These are phyloP conservation scores for Odontarrhena argentea DNA, from an alignment of 345 rosid genomes.

Conservation along the genomic window DNA sequence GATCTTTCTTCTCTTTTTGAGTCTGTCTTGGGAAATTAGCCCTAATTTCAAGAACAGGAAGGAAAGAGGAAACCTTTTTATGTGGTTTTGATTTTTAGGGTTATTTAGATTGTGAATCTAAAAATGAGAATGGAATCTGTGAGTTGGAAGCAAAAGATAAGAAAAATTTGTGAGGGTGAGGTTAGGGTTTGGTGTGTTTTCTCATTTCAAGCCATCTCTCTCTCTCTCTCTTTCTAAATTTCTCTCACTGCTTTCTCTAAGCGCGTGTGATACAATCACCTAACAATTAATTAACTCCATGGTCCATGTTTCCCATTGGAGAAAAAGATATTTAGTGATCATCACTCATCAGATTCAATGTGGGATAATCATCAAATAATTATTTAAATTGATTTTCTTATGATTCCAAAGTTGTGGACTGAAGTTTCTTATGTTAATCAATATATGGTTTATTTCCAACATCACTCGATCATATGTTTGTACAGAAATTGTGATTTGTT, in stretches of 20 bases:
- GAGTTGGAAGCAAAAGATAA: constrained; percentile 36
- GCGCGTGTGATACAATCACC: constrained; percentile 27
- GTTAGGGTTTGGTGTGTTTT: constrained; percentile 57
- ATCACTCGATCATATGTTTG: too few species aligned
- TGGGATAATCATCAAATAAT: too few species aligned
- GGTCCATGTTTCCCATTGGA: background rate
- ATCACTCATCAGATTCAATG: too few species aligned
- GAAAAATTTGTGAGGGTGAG: constrained; percentile 36
- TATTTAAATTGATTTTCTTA: too few species aligned
- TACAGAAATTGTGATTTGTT: too few species aligned
- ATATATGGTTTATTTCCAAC: too few species aligned
- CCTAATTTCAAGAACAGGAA: constrained; percentile 36
- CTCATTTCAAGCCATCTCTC: constrained; percentile 40
- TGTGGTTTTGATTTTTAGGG: constrained; percentile 16
- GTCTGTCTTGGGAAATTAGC: background rate
- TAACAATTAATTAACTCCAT: background rate
- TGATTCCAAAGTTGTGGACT: too few species aligned
- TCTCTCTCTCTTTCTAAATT: constrained; percentile 20
- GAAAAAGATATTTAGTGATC: background rate
- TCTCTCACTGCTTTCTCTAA: background rate
- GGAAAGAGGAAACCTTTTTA: constrained; percentile 12
- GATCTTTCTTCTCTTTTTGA: constrained; percentile 24
- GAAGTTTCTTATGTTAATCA: too few species aligned
- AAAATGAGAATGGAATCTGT: constrained; percentile 23
- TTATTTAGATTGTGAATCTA: constrained; percentile 31